Evolutionary conservation across 1,284 basidiomycete species (phyloP), one percentile per base, ranked within the genome.

Genomic region (Tilletia walkeri): DNA sequence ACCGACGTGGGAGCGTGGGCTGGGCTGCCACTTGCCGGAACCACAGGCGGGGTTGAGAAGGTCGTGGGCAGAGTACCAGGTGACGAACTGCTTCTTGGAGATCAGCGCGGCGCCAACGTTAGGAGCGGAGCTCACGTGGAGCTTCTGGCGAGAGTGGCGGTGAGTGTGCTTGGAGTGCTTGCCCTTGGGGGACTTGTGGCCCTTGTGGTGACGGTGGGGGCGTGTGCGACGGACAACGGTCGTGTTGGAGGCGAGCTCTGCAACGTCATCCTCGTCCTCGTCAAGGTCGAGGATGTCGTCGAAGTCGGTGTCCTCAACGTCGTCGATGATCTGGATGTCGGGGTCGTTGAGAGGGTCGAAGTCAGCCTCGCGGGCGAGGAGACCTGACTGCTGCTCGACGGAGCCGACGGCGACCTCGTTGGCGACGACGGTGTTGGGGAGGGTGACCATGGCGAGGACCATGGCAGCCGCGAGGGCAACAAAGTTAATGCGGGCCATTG

Each of bases 41-140:
- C 78, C 77, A 72, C 81, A 82, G 61, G 76, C 75, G 12, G 81
- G 81, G 70, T 77, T 75, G 63, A 72, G 65, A 39, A 82, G 73
- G 67, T 82, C 81, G 41, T 81, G 63, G 54, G 74, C 72, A 1
- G 79, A 75, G 70, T 82, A 80, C 80, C 80, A 82, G 39, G 80
- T 82, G 71, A 81, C 76, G 67, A 77, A 69, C 16, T 79, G 69
- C 39, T 67, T 49, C 38, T 68, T 66, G 9, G 73, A 76, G 49
- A 79, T 38, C 45, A 70, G 34, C 68, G 69, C 36, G 36, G 67
- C 61, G 14, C 61, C 59, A 1, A 20, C 36, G 34, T 39, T 34
- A 16, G 59, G 59, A 14, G 34, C 59, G 3, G 34, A 36, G 59
- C 30, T 36, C 30, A 63, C 36, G 59, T 63, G 59, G 36, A 65